Evolutionary conservation across 2,329 filamentous ascomycete species (phyloP).

Genomic region (Ophiosphaerella herpotricha): DNA sequence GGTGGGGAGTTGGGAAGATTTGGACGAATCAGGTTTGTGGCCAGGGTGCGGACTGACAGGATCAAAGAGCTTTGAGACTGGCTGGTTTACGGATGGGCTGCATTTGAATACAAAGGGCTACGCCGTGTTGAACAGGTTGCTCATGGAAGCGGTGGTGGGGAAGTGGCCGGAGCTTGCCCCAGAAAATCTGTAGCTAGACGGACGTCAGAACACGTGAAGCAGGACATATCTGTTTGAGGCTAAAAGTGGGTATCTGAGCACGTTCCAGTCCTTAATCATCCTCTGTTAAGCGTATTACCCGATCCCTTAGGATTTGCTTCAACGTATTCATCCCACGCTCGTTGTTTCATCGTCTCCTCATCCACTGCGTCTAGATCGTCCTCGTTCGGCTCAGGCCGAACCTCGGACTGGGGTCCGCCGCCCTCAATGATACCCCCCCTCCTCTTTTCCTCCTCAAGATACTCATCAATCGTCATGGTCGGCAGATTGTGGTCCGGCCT

Average conservation of each 20-base stretch:
- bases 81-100: constrained; percentile 47
- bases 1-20: constrained; percentile 19
- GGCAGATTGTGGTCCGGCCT: constrained; percentile 88
- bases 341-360: constrained; percentile 87
- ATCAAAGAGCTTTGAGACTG: constrained; percentile 35
- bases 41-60: constrained; percentile 43
- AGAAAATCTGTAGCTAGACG: constrained; percentile 16
- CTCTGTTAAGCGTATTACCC: constrained; percentile 83
- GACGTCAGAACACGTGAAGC: not conserved
- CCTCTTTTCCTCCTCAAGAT: constrained; percentile 85
- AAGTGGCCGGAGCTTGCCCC: constrained; percentile 41
- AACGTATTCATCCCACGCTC: constrained; percentile 92
- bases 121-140: constrained; percentile 26
- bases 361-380: constrained; percentile 89
- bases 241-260: constrained; percentile 17
- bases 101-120: constrained; percentile 43
- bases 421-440: constrained; percentile 90
- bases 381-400: constrained; percentile 77
- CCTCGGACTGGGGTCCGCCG: constrained; percentile 75
- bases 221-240: not conserved
- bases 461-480: constrained; percentile 98
- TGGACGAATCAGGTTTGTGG: constrained; percentile 28
- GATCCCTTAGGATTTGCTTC: constrained; percentile 86
- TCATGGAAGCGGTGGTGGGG: constrained; percentile 24
- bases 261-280: constrained; percentile 44